Evolutionary conservation across 1,284 basidiomycete species (phyloP), one percentile per base, ranked within the genome.

Genomic region (Neonothopanus nambi): DNA sequence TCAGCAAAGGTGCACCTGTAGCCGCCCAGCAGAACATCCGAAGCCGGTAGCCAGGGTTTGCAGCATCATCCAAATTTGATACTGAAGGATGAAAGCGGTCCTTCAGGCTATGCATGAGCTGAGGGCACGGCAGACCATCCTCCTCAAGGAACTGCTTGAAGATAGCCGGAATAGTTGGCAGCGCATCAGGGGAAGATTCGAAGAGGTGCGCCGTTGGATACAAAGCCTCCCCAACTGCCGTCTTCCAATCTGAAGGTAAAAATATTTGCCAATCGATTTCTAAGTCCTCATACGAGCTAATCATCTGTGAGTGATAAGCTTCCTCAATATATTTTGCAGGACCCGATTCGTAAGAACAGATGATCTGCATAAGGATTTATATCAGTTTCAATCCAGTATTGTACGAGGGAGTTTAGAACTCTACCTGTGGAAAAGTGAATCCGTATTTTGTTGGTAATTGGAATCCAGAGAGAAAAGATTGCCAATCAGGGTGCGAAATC

Each of bases 11-110:
- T 35, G 40, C 40, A 1, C 49, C 40, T 3, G 26, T 17, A 2
- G 41, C 40, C 11, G 40, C 49, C 49, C 49, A 51, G 21, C 40
- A 43, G 17, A 51, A 43, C 49, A 51, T 51, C 20, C 33, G 24
- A 20, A 42, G 24, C 12, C 49, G 1, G 21, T 28, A 51, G n/a
- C 15, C 12, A 8, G 12, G 23, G 7, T 13, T n/a, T 2, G 21
- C 15, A 13, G 15, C 18, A 11, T 43, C n/a, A 3, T n/a, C n/a
- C 6, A 51, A 17, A 2, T 36, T 8, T n/a, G 38, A 12, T 21
- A 43, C n/a, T 12, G 17, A 4, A n/a, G 17, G 8, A n/a, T 43
- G 8, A 8, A 43, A 43, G 7, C 40, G 15, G 13, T 20, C 39
- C 36, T 43, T 20, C 3, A 33, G 7, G 20, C 5, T n/a, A 4